phyloP scores from a whole-genome alignment of 805 yeast genomes.

The Schwanniomyces yamadae region DNA sequence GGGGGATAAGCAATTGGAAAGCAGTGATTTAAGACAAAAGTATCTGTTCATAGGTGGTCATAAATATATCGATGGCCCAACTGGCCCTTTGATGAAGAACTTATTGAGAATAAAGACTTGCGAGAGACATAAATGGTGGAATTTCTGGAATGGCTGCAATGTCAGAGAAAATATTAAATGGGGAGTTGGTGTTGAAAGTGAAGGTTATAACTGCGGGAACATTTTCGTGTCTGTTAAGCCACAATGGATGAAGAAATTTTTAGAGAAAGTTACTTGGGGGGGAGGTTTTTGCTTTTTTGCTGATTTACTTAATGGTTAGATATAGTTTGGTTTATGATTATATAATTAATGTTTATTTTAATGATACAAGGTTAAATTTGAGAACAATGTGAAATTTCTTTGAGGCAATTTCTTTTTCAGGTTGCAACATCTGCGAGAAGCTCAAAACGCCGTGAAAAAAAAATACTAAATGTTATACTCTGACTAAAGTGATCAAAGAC shows the following conservation, averaged over 20 bases:
- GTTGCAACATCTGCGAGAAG: constrained; percentile 1
- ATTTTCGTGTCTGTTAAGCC: constrained; percentile 56
- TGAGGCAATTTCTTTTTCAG: constrained; percentile 1
- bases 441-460: constrained; percentile 2
- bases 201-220: constrained; percentile 80
- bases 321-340: neutral
- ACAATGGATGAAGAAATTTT: constrained; percentile 43
- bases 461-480: neutral
- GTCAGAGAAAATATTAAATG: constrained; percentile 69
- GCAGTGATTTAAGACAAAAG: constrained; percentile 73
- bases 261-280: constrained; percentile 57
- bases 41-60: constrained; percentile 85
- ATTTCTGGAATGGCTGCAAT: constrained; percentile 78
- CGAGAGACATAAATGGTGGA: constrained; percentile 91
- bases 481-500: neutral
- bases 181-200: constrained; percentile 88
- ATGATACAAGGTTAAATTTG: neutral
- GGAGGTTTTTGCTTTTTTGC: constrained; percentile 58
- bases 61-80: constrained; percentile 89
- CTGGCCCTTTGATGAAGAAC: constrained; percentile 83
- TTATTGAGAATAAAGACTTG: constrained; percentile 70
- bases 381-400: neutral
- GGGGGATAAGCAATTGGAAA: constrained; percentile 78
- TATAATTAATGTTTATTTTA: neutral
- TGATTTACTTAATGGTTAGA: constrained; percentile 49